Evolutionary conservation across 2,329 filamentous ascomycete genomes (phyloP).

Genomic region (Boeremia exigua): DNA sequence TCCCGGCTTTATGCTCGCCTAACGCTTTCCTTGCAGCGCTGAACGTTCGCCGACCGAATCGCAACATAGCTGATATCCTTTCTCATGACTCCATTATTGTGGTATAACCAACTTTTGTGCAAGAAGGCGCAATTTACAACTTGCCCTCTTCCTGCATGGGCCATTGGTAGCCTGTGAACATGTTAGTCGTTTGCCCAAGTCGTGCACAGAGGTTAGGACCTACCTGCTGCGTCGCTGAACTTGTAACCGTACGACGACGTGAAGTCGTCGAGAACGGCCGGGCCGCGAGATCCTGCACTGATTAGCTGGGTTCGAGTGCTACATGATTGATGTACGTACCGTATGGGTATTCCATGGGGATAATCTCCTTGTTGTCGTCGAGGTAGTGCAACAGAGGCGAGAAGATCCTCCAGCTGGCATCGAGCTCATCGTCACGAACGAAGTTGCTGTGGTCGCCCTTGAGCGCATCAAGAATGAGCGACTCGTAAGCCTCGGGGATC

Average conservation of each 20-base stretch:
- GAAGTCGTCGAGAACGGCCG: slow-evolving; percentile 96
- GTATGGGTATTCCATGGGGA: slow-evolving; percentile 99
- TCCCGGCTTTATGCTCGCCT: slow-evolving; percentile 15
- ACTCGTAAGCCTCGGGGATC: slow-evolving; percentile 99
- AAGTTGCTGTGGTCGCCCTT: slow-evolving; percentile 99
- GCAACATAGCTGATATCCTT: slow-evolving; percentile 17
- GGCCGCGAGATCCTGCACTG: slow-evolving; percentile 84
- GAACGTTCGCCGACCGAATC: slow-evolving; percentile 14
- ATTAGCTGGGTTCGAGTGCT: neutral
- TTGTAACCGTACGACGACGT: slow-evolving; percentile 98
- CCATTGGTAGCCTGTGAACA: slow-evolving; percentile 47
- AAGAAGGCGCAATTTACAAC: slow-evolving; percentile 31
- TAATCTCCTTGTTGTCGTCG: slow-evolving; percentile 98
- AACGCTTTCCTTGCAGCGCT: slow-evolving; percentile 8
- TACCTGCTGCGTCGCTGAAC: slow-evolving; percentile 91
- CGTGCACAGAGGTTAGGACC: slow-evolving; percentile 19
- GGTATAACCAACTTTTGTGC: slow-evolving; percentile 24
- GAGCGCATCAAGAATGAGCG: slow-evolving; percentile 92
- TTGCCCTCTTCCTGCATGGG: slow-evolving; percentile 47
- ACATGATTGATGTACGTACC: slow-evolving; percentile 63
- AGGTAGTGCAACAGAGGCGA: slow-evolving; percentile 97
- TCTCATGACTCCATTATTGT: slow-evolving; percentile 22
- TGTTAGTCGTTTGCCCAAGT: slow-evolving; percentile 22
- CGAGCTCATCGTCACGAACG: slow-evolving; percentile 70
- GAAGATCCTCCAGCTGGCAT: slow-evolving; percentile 98